A percentile compares a stretch with the other conserved stretches of the same genome.
Evolutionary conservation across 2,329 filamentous ascomycete genomes (phyloP).

Genomic region (Byssothecium circinans): DNA sequence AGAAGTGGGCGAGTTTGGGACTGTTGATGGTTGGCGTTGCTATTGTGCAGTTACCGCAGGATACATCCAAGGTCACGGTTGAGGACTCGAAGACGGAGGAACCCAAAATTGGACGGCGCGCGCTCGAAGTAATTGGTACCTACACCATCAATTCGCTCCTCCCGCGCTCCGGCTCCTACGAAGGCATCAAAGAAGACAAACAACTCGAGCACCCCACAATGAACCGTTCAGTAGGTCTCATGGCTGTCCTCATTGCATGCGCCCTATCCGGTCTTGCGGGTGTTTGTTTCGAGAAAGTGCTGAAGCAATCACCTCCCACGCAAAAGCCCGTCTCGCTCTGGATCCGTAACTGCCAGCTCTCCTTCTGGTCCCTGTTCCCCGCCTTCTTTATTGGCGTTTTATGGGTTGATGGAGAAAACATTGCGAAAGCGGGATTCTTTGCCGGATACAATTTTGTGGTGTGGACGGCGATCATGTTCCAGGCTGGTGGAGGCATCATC

Average conservation of each 20-base stretch:
- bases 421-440: slow-evolving; percentile 86
- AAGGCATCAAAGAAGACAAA: slow-evolving; percentile 74
- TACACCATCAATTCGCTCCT: slow-evolving; percentile 52
- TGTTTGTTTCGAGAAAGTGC: slow-evolving; percentile 86
- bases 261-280: slow-evolving; percentile 81
- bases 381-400: slow-evolving; percentile 83
- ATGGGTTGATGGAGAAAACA: slow-evolving; percentile 82
- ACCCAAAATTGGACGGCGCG: slow-evolving; percentile 65
- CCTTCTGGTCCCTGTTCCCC: slow-evolving; percentile 90
- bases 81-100: slow-evolving; percentile 60
- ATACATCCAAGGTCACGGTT: slow-evolving; percentile 56
- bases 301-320: slow-evolving; percentile 72
- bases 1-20: slow-evolving; percentile 79
- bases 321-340: slow-evolving; percentile 76
- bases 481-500: slow-evolving; percentile 83
- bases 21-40: slow-evolving; percentile 80
- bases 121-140: slow-evolving; percentile 72
- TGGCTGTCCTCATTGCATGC: slow-evolving; percentile 77
- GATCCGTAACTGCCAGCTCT: slow-evolving; percentile 92
- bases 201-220: slow-evolving; percentile 59
- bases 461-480: slow-evolving; percentile 80
- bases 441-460: slow-evolving; percentile 92
- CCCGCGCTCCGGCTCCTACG: slow-evolving; percentile 78
- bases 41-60: slow-evolving; percentile 77
- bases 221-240: slow-evolving; percentile 77